Evolutionary conservation across 2,329 filamentous ascomycete genomes (phyloP), one percentile per base, ranked within the genome.

Genomic region (Penicillium rolfsii): DNA sequence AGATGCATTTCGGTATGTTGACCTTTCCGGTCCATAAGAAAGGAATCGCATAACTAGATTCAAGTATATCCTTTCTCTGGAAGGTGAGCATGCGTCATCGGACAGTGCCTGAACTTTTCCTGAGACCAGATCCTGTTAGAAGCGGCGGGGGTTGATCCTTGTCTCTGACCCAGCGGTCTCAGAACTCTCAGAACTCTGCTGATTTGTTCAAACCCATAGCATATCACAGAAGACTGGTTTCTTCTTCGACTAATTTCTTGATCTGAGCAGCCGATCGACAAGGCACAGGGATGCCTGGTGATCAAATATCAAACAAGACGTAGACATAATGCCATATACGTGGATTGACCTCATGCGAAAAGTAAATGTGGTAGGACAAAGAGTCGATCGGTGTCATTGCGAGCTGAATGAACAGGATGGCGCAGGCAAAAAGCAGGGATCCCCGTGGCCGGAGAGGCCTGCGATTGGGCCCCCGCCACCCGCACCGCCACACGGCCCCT

Each of bases 401-500:
- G 22, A 55, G 46, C 57, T 59, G 45, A 59, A 49, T 8, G 4
- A 35, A 22, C 28, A 12, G 36, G 48, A 26, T 7, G 41, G 56
- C 28, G 14, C 40, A 46, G 28, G 19, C 41, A 14, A 11, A 56
- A 59, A 60, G 38, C 52, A 35, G 26, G 52, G 46, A 38, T 55
- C 41, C 35, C 46, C 19, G 7, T 49, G 48, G 60, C 53, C 49
- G 46, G 26, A 24, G 12, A 24, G 52, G 28, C 57, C 57, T 35
- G 26, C 26, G 19, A 62, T 62, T 62, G 64, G 55, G 5, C 64
- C 59, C 59, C 64, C 61, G 57, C 66, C 69, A 71, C 67, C 70
- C 61, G 68, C 70, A 73, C 67, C 70, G 70, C 71, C 71, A 70
- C 67, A 69, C 66, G 26, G 58, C 64, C 52, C 70, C 67, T 69